A percentile compares a stretch with the other conserved stretches of the same genome.
These are phyloP conservation scores for Parietaria judaica DNA, from an alignment of 306 rosid genomes.

Conservation along the genomic window DNA sequence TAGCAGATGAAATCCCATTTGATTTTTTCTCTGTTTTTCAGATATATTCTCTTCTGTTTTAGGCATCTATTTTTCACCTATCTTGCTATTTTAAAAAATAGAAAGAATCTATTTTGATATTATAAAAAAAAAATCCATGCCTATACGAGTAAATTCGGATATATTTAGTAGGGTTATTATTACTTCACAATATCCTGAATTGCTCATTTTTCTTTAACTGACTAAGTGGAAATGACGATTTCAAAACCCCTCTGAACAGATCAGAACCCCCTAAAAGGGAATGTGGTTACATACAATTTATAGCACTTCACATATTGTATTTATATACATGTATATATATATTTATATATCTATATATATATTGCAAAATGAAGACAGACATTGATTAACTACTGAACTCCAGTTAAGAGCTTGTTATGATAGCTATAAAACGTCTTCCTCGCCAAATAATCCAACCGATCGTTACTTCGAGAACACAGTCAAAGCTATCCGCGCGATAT, in stretches of 20 bases:
- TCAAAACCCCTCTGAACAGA: background rate
- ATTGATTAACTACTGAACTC: too few relatives aligned
- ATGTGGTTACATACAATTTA: background rate
- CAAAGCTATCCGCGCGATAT: too few relatives aligned
- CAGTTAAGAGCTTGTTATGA: too few relatives aligned
- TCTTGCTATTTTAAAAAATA: background rate
- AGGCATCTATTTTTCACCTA: background rate
- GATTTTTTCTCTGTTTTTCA: background rate
- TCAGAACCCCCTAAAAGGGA: background rate
- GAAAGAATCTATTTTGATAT: background rate
- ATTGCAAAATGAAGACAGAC: background rate
- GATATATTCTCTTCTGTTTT: background rate
- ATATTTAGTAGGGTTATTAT: too few relatives aligned
- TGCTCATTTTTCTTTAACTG: background rate
- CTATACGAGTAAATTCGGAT: too few relatives aligned
- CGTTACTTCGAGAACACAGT: too few relatives aligned
- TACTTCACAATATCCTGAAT: too few relatives aligned
- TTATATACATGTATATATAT: too few relatives aligned
- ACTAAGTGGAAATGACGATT: background rate
- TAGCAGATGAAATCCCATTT: conserved; percentile 1
- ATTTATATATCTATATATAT: too few relatives aligned
- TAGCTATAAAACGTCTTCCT: too few relatives aligned
- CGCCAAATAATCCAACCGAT: too few relatives aligned
- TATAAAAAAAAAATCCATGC: background rate
- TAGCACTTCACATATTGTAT: background rate